Evolutionary conservation across 805 yeast species (phyloP), one percentile per base, ranked within the genome.

Genomic region (Saitoella complicata): DNA sequence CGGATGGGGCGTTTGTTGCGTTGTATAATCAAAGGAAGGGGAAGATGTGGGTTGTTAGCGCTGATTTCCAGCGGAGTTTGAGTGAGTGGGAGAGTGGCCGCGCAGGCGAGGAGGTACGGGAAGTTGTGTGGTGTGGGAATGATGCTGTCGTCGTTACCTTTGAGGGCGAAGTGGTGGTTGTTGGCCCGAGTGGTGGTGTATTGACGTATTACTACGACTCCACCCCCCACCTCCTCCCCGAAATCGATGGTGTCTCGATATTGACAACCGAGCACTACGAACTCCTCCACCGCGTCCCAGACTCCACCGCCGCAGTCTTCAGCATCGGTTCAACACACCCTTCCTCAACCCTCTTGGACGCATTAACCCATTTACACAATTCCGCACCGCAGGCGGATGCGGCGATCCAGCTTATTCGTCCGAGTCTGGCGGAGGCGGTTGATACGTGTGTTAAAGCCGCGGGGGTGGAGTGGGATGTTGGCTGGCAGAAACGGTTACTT

Each of bases 301-400:
- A 64, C 2, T 58, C 65, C 0, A 73, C 81, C 0, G 68, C 71
- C 3, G 75, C 76, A 36, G 69, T 83, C 5, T 85, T 85, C 59
- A 74, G 73, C 54, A 74, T 87, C 41, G 98, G 97, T 0, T 84
- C 95, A 0, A 71, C 83, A 0, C 71, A 82, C 33, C 81, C 95
- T 1, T 71, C 91, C 32, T 84, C 94, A 1, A 79, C 88, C 29
- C 63, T 91, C 33, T 62, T 84, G 6, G 95, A 87, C 60, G 80
- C 95, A 6, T 69, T 77, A 36, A 79, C 77, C 37, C 70, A 80
- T 47, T 63, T 85, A 6, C 72, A 75, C 9, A 63, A 64, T 37
- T 78, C 79, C 51, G 73, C 91, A 0, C 84, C 95, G 0, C 78
- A 79, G 53, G 88, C 94, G 0, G 83, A 81, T 55, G 84, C 81